Base-by-base conservation (phyloP, 176 grass and related monocot genomes). In the Pontederia paniculata region DNA sequence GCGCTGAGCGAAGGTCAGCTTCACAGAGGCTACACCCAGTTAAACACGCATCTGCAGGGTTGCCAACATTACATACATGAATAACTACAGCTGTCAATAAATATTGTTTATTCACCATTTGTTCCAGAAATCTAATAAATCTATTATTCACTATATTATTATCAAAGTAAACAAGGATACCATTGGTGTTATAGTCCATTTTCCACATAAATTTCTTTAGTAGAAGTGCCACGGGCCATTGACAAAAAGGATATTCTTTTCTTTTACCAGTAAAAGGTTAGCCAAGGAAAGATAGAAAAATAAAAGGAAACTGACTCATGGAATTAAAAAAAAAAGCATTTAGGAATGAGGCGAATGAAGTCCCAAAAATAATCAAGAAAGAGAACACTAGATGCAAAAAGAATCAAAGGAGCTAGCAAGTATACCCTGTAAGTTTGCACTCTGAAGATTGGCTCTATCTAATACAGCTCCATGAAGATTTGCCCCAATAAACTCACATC, bases 351-450 rank as follows among this genome's bases (percentile, higher is more conserved):
- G 16, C 21, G 15, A 55, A 52, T 23, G 11, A 54, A 57, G 8
- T 56, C 4, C n/a, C 23, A 57, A 44, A 31, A n/a, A 14, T 45
- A 46, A 13, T 15, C 10, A 7, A 46, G 48, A 45, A 17, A 55
- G 28, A 25, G 48, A 22, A 19, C 2, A 60, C 7, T 1, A 20
- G 5, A 17, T 22, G 16, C 11, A 45, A 28, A 9, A 17, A 12
- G 12, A 57, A 12, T n/a, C 17, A 10, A 45, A 10, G 59, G 23
- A 57, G 22, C 14, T 42, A 43, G 28, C 14, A n/a, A 23, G 12
- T 20, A 46, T 60, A 83, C 90, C 90, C 75, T 96, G 90, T 48
- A 96, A 60, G 61, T 96, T 96, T 67, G 85, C 90, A 78, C 90
- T 96, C 76, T 78, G 85, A 78, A 96, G 76, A 47, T 86, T 89